Evolutionary conservation across 768 basidiomycete genomes (phyloP).

Genomic region (Boletus insuetus): DNA sequence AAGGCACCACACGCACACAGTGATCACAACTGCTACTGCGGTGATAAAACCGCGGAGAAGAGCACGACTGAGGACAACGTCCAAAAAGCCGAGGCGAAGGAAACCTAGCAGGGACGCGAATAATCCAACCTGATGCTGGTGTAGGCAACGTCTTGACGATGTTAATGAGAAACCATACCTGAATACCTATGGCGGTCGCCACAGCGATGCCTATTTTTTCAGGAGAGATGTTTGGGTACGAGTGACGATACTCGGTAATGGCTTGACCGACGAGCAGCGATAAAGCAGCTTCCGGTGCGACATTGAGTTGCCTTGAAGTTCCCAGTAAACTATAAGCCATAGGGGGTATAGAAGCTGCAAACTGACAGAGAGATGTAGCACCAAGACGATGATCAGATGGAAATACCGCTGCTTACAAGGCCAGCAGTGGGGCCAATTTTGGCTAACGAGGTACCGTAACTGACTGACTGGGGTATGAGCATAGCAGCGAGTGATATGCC

Average conservation of each 20-base stretch:
- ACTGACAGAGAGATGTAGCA: constrained; percentile 40
- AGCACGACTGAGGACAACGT: constrained; percentile 88
- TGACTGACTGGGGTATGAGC: constrained; percentile 85
- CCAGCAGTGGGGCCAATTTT: constrained; percentile 84
- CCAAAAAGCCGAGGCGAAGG: constrained; percentile 87
- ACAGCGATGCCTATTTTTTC: constrained; percentile 63
- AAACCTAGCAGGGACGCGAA: constrained; percentile 86
- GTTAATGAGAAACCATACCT: constrained; percentile 42
- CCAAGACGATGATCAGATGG: neutral
- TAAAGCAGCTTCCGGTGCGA: constrained; percentile 87
- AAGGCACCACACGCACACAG: constrained; percentile 52
- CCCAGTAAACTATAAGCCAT: constrained; percentile 91
- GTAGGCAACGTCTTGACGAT: neutral
- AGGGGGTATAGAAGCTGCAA: constrained; percentile 82
- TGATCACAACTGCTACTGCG: constrained; percentile 81
- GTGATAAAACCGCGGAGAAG: constrained; percentile 85
- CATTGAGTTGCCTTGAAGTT: constrained; percentile 76
- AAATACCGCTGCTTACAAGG: constrained; percentile 49
- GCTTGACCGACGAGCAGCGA: constrained; percentile 87
- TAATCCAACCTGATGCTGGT: constrained; percentile 60
- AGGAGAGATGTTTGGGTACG: constrained; percentile 35
- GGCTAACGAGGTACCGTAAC: constrained; percentile 87
- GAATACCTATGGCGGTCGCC: constrained; percentile 79
- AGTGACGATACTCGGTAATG: constrained; percentile 63
- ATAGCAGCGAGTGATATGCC: constrained; percentile 84